Evolutionary conservation across 73 alveolate genomes (phyloP).

Genomic region (Loxodes magnus): DNA sequence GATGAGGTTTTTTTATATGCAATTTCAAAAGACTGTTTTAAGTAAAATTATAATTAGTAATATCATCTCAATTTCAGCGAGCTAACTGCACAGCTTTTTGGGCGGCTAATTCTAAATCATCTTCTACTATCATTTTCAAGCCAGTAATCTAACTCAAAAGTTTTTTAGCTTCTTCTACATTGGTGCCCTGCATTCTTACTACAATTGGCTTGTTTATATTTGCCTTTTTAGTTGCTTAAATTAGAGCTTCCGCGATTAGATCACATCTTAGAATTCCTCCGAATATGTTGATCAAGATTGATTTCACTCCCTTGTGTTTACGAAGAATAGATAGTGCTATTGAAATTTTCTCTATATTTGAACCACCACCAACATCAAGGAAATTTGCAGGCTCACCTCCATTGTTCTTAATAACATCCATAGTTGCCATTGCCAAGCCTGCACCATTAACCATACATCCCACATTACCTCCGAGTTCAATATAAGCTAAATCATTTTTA

Average conservation of each 20-base stretch:
- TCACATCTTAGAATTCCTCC: constrained; percentile 92
- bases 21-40: no score
- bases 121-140: constrained; percentile 7
- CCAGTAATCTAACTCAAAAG: constrained; percentile 3
- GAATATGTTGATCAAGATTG: constrained; percentile 86
- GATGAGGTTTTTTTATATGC: no score
- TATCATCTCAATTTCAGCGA: no score
- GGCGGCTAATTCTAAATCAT: constrained; percentile 6
- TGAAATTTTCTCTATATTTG: constrained; percentile 41
- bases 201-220: constrained; percentile 70
- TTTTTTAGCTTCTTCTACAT: constrained; percentile 52
- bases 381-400: constrained; percentile 96
- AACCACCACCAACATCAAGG: constrained; percentile 92
- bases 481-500: constrained; percentile 60
- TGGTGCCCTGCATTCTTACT: constrained; percentile 81
- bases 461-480: constrained; percentile 73
- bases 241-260: constrained; percentile 76
- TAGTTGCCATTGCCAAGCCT: constrained; percentile 99
- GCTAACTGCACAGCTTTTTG: not conserved
- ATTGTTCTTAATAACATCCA: constrained; percentile 70
- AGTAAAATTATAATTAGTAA: no score
- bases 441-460: constrained; percentile 98
- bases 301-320: constrained; percentile 58
- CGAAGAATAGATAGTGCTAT: constrained; percentile 56
- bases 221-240: constrained; percentile 66